Evolutionary conservation across 2,329 filamentous ascomycete genomes (phyloP).

Genomic region (Pyrenophora seminiperda): DNA sequence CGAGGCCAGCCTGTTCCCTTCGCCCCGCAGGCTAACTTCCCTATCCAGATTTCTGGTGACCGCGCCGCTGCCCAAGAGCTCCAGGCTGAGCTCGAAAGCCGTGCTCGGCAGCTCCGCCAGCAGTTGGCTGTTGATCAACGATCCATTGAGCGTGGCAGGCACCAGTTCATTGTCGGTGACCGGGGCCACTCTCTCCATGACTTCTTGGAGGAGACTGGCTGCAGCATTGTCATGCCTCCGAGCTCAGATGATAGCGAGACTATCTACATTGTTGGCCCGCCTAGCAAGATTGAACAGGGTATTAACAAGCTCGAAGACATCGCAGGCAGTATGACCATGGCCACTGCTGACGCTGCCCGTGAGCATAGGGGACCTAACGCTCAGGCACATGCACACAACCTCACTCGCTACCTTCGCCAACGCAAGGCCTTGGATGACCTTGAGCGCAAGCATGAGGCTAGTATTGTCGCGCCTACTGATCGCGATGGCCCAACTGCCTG

Average conservation of each 20-base stretch:
- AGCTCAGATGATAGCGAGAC: conserved; percentile 78
- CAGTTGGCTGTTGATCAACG: conserved; percentile 79
- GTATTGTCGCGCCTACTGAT: conserved; percentile 79
- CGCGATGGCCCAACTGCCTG: conserved; percentile 75
- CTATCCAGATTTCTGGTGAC: conserved; percentile 86
- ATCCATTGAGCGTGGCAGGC: conserved; percentile 81
- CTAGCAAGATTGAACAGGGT: conserved; percentile 73
- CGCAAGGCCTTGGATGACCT: conserved; percentile 81
- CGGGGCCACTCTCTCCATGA: conserved; percentile 79
- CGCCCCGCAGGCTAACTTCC: conserved; percentile 70
- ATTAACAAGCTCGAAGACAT: conserved; percentile 86
- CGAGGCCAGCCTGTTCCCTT: conserved; percentile 73
- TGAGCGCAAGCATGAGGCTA: conserved; percentile 79
- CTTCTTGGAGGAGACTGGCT: conserved; percentile 90
- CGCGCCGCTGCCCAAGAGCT: conserved; percentile 79
- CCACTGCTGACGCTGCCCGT: conserved; percentile 79
- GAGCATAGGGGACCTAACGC: conserved; percentile 78
- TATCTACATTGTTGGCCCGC: conserved; percentile 82
- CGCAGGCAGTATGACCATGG: conserved; percentile 83
- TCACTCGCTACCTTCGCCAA: conserved; percentile 86
- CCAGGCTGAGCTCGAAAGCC: conserved; percentile 78
- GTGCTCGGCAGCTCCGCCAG: conserved; percentile 74
- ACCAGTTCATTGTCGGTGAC: conserved; percentile 93
- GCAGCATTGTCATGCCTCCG: conserved; percentile 80
- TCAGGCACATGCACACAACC: conserved; percentile 77